Conservation (phyloP, 2,329 filamentous ascomycete genomes). For the Penicillium sp. region DNA sequence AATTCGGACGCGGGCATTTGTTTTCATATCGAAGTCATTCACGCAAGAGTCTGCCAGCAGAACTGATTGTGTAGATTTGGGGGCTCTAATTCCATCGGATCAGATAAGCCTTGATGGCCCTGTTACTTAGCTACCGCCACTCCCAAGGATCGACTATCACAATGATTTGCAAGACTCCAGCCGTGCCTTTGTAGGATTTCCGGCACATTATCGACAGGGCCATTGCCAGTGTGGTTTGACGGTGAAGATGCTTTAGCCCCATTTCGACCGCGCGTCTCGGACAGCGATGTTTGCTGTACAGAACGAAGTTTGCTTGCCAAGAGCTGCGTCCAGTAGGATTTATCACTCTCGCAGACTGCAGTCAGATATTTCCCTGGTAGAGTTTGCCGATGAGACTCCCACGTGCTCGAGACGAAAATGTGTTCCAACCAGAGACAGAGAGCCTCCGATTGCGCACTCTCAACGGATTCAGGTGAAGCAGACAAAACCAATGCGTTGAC, state of each 20-base stretch:
- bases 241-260: constrained; percentile 2
- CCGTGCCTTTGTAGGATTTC: constrained; percentile 22
- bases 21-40: too few species aligned
- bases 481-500: constrained; percentile 30
- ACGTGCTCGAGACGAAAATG: constrained; percentile 38
- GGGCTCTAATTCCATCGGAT: too few species aligned
- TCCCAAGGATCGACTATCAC: constrained; percentile 32
- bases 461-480: constrained; percentile 12
- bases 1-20: too few species aligned
- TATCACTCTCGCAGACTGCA: constrained; percentile 27
- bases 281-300: constrained; percentile 1
- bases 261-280: neutral
- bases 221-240: neutral
- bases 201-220: constrained; percentile 17
- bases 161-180: constrained; percentile 26
- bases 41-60: too few species aligned
- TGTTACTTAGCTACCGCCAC: constrained; percentile 18
- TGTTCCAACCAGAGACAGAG: constrained; percentile 47
- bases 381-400: constrained; percentile 26
- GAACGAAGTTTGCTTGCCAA: constrained; percentile 16
- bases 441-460: constrained; percentile 37
- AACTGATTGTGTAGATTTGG: too few species aligned
- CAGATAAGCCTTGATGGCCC: too few species aligned
- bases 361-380: constrained; percentile 31
- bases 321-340: constrained; percentile 29